Percentiles rank a stretch among this genome's conserved stretches.
Evolutionary conservation across 2,329 filamentous ascomycete species (phyloP).

Genomic region (Cylindrodendrum hubeiense): DNA sequence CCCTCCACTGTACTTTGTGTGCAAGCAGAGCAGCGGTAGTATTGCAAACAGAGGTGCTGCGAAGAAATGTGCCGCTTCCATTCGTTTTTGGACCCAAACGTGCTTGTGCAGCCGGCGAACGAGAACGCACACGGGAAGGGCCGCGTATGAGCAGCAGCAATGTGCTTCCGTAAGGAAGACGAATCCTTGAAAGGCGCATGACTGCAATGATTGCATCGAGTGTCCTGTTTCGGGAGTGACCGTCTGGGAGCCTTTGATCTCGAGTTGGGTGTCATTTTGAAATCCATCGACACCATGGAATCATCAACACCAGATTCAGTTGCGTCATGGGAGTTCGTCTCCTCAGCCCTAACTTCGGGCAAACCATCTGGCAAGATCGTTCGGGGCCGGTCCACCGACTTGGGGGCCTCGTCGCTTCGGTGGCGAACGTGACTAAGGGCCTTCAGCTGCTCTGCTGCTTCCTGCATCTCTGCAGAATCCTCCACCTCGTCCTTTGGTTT

Average conservation of each 20-base stretch:
- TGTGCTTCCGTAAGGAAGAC: constrained; percentile 74
- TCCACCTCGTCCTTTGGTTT: constrained; percentile 58
- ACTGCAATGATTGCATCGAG: constrained; percentile 70
- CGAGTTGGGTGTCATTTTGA: constrained; percentile 41
- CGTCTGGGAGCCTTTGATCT: constrained; percentile 59
- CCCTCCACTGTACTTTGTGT: constrained; percentile 66
- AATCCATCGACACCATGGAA: constrained; percentile 37
- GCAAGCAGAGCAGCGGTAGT: constrained; percentile 74
- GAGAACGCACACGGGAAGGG: constrained; percentile 90
- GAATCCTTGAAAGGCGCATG: constrained; percentile 76
- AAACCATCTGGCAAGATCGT: constrained; percentile 55
- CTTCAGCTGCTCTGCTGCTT: constrained; percentile 75
- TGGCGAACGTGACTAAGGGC: constrained; percentile 74
- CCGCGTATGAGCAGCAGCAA: constrained; percentile 76
- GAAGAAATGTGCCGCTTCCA: constrained; percentile 97
- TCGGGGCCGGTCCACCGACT: constrained; percentile 47
- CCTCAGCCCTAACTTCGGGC: constrained; percentile 47
- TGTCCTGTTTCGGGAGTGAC: constrained; percentile 70
- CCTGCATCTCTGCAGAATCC: constrained; percentile 77
- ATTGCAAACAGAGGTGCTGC: constrained; percentile 82
- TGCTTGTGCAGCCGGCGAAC: constrained; percentile 84
- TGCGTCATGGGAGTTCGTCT: constrained; percentile 48
- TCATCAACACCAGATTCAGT: constrained; percentile 48
- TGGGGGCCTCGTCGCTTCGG: constrained; percentile 58
- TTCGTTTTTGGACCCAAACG: constrained; percentile 94